A percentile compares a stretch with the other conserved stretches of the same genome.
These are phyloP conservation scores for Wallacemonas sp. DNA, from an alignment of 208 protist species.

Conservation along the genomic window DNA sequence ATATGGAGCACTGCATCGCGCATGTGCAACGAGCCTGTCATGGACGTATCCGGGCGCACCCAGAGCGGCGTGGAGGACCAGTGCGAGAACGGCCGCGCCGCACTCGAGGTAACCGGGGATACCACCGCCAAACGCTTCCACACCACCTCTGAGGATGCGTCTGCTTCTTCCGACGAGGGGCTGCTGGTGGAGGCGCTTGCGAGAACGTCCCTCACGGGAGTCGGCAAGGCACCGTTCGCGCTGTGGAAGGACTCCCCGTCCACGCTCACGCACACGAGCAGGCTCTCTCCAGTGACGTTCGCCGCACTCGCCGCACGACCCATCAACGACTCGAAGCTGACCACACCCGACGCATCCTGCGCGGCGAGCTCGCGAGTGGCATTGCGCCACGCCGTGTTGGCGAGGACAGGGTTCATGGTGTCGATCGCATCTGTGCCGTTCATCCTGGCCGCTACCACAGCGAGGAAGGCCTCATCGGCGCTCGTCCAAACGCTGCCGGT, in stretches of 20 bases:
- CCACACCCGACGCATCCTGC: constrained; percentile 16
- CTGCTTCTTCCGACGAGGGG: too few species aligned
- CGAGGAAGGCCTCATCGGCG: neutral
- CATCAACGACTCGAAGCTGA: constrained; percentile 14
- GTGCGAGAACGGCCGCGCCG: constrained; percentile 8
- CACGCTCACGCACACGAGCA: constrained; percentile 54
- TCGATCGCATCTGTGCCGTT: neutral
- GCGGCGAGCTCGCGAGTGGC: neutral
- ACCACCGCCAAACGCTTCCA: neutral
- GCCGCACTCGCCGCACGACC: constrained; percentile 15
- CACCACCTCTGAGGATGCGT: neutral
- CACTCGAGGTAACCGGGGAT: neutral
- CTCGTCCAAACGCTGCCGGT: constrained; percentile 27
- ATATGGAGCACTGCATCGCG: constrained; percentile 14
- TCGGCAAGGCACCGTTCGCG: constrained; percentile 32
- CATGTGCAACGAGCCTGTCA: constrained; percentile 2
- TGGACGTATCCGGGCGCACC: neutral
- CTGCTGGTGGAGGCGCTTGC: constrained; percentile 16
- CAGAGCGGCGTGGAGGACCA: constrained; percentile 9
- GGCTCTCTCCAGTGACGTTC: constrained; percentile 31
- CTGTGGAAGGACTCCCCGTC: constrained; percentile 72
- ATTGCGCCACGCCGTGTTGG: constrained; percentile 18
- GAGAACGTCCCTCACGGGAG: constrained; percentile 5
- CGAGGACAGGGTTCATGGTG: constrained; percentile 22
- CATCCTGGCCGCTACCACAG: neutral